These are phyloP conservation scores for Pseudogymnoascus sp. DNA, from an alignment of 2,329 filamentous ascomycete species.

Conservation along the genomic window DNA sequence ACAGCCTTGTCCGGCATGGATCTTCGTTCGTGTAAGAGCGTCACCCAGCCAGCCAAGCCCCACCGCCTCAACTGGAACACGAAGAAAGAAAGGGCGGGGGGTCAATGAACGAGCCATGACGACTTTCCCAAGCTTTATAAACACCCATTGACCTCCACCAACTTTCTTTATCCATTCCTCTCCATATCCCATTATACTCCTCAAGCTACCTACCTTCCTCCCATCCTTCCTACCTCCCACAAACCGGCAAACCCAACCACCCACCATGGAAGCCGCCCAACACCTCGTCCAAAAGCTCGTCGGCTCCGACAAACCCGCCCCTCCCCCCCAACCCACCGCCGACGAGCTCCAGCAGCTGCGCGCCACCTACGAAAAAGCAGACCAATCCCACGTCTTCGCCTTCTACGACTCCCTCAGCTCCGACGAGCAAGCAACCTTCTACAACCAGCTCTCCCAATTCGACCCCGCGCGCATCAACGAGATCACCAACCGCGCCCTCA, in stretches of 20 bases:
- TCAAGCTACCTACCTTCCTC: not conserved
- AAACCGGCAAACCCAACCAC: not conserved
- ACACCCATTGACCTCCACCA: not conserved
- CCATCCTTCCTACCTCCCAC: not conserved
- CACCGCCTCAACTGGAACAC: slow-evolving; percentile 3
- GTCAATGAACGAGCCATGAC: not conserved
- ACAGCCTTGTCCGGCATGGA: not conserved
- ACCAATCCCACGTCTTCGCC: slow-evolving; percentile 75
- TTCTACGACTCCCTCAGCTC: slow-evolving; percentile 77
- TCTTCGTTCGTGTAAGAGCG: not conserved
- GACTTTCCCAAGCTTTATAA: not conserved
- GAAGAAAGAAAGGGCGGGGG: not conserved
- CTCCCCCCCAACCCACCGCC: slow-evolving; percentile 29
- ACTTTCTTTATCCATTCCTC: not conserved
- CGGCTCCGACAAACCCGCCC: slow-evolving; percentile 25
- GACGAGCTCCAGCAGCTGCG: slow-evolving; percentile 47
- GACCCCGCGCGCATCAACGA: slow-evolving; percentile 83
- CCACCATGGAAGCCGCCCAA: slow-evolving; percentile 33
- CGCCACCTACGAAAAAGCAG: slow-evolving; percentile 65
- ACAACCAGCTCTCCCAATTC: slow-evolving; percentile 73
- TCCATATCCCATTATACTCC: not conserved
- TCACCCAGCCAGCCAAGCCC: not conserved
- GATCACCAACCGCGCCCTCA: slow-evolving; percentile 73
- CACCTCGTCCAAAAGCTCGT: slow-evolving; percentile 42
- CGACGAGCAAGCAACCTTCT: slow-evolving; percentile 70